phyloP scores from a whole-genome alignment of 345 rosid species.

The Hypericum androsaemum region DNA sequence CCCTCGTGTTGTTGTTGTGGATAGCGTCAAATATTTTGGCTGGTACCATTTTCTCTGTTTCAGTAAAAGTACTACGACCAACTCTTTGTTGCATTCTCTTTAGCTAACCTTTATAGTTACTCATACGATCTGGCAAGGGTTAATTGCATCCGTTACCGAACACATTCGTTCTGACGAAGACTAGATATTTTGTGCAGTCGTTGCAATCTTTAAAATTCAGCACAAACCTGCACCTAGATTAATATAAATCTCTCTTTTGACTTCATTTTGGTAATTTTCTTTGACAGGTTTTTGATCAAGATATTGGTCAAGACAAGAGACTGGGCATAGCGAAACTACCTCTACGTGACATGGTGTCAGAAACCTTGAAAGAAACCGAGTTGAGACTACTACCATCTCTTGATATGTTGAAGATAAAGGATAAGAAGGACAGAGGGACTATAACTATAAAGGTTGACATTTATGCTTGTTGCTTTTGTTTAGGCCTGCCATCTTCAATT shows the following conservation, averaged over 20 bases:
- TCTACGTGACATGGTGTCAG: constrained; percentile 48
- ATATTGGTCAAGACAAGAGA: constrained; percentile 87
- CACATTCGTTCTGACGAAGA: background rate
- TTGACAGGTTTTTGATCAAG: constrained; percentile 77
- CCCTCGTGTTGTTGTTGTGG: background rate
- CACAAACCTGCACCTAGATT: too few relatives aligned
- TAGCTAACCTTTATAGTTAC: too few relatives aligned
- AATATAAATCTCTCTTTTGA: background rate
- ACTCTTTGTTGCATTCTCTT: too few relatives aligned
- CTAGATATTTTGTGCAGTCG: background rate
- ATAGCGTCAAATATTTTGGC: too few relatives aligned
- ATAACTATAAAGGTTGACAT: constrained; percentile 57
- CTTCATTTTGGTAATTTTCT: constrained; percentile 11
- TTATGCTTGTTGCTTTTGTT: background rate
- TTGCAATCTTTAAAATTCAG: too few relatives aligned
- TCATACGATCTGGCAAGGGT: too few relatives aligned
- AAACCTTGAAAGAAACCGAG: constrained; percentile 41
- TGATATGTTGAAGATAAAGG: constrained; percentile 85
- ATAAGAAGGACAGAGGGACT: constrained; percentile 92
- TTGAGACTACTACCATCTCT: constrained; percentile 72
- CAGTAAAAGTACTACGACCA: too few relatives aligned
- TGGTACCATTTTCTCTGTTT: too few relatives aligned
- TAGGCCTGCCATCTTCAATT: background rate
- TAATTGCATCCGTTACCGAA: too few relatives aligned
- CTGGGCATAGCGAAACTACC: constrained; percentile 74